Evolutionary conservation across 2,329 filamentous ascomycete species (phyloP).

Genomic region (Scleromitrula shiraiana): DNA sequence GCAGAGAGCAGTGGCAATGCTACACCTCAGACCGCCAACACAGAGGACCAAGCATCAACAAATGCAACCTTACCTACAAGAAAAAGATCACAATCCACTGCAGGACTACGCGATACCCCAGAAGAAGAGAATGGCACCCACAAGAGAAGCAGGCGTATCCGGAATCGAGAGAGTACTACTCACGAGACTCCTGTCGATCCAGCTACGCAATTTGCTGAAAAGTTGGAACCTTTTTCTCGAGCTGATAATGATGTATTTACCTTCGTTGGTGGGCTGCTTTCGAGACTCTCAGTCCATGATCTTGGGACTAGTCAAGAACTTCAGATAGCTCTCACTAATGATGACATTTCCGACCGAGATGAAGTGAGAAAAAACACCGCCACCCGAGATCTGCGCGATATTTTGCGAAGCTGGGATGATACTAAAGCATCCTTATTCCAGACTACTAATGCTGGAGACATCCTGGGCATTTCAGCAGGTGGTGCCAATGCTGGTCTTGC

Average conservation of each 20-base stretch:
- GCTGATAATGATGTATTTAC: conserved; percentile 27
- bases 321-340: conserved; percentile 20
- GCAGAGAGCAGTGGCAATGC: conserved; percentile 13
- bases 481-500: conserved; percentile 40
- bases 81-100: conserved; percentile 55
- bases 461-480: conserved; percentile 25
- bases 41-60: conserved; percentile 15
- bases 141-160: conserved; percentile 58
- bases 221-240: conserved; percentile 36
- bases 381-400: conserved; percentile 31
- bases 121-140: conserved; percentile 51
- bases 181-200: conserved; percentile 43
- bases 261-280: conserved; percentile 23
- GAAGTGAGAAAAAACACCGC: conserved; percentile 24
- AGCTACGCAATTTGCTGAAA: conserved; percentile 43
- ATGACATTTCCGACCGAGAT: conserved; percentile 12
- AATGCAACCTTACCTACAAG: conserved; percentile 33
- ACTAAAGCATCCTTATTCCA: conserved; percentile 29
- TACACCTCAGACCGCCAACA: conserved; percentile 14
- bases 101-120: conserved; percentile 46
- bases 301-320: conserved; percentile 24
- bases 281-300: conserved; percentile 26
- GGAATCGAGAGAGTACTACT: conserved; percentile 48
- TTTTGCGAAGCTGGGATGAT: conserved; percentile 33
- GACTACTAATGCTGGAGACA: conserved; percentile 26